phyloP scores from a whole-genome alignment of 257 asterid genomes.

The Plectranthus barbatus region DNA sequence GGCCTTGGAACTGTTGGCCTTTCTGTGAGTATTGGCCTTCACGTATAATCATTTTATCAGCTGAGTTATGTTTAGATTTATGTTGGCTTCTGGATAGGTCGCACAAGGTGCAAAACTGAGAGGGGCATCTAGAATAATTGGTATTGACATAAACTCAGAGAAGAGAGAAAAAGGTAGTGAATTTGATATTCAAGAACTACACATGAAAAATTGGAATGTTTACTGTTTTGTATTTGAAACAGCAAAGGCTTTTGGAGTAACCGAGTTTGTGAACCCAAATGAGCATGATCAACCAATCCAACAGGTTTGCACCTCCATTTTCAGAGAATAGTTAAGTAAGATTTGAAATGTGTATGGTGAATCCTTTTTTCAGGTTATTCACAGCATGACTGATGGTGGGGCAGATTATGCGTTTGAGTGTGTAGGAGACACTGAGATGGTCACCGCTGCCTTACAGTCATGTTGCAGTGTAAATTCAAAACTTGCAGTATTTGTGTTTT shows the following conservation, averaged over 20 bases:
- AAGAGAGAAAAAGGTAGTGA: conserved; percentile 58
- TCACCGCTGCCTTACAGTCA: conserved; percentile 78
- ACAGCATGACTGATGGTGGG: conserved; percentile 74
- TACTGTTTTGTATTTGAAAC: conserved; percentile 19
- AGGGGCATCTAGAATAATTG: conserved; percentile 86
- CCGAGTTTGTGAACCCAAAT: conserved; percentile 68
- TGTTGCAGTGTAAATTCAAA: conserved; percentile 57
- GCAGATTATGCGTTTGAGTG: conserved; percentile 94
- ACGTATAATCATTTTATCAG: neutral
- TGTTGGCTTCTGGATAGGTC: conserved; percentile 38
- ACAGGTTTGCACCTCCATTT: conserved; percentile 43
- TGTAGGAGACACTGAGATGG: conserved; percentile 76
- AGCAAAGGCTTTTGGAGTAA: conserved; percentile 87
- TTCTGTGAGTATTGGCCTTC: conserved; percentile 54
- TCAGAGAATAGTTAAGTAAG: neutral
- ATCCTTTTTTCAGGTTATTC: conserved; percentile 57
- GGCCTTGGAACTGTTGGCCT: conserved; percentile 99
- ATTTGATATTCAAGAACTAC: neutral
- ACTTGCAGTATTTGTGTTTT: neutral
- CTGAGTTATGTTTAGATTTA: neutral
- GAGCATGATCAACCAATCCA: conserved; percentile 77
- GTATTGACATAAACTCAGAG: conserved; percentile 67
- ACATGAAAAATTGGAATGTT: neutral
- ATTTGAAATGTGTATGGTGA: neutral
- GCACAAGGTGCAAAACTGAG: conserved; percentile 91